Evolutionary conservation across 2,329 filamentous ascomycete species (phyloP), one percentile per base, ranked within the genome.

Genomic region (Elsinoe ampelina): DNA sequence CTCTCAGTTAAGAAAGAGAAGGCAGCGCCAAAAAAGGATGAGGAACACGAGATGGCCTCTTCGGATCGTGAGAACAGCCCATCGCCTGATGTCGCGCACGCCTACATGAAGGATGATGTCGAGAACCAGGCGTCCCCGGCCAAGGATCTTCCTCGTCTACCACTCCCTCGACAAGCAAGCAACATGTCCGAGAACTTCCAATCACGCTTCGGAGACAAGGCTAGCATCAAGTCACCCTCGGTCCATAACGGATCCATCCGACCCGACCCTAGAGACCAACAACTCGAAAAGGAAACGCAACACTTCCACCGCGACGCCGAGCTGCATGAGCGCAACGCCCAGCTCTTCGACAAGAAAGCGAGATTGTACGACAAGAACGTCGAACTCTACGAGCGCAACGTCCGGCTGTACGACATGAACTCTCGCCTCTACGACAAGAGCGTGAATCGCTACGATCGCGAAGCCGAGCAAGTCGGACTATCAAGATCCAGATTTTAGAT

Each of bases 1-100:
- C 79, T 75, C 66, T 82, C 73, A 60, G 82, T 87, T 64, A 87
- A 86, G 74, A 66, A 66, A 12, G 67, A 67, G 61, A 70, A 73
- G 61, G 30, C 32, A 13, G 30, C 39, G 22, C 36, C 36, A 11
- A 55, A 55, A 20, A 30, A 54, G 19, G 50, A 54, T 19, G 36
- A 55, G 26, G 39, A 30, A 20, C 52, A 52, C 48, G 48, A 52
- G 19, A 52, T 52, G 48, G 26, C 48, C 2, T 39, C 48, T 20
- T 52, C 48, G 3, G 48, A 52, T 34, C 30, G 48, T 6, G 48
- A 39, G 11, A 35, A 35, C 34, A 52, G 48, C 48, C n/a, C 32
- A 4, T 52, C 48, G 2, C 48, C 48, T 17, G 35, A 39, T 11
- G 48, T 35, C 17, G 19, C 26, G 5, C 26, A 19, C 34, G 48